Evolutionary conservation across 2,329 filamentous ascomycete species (phyloP).

Genomic region (Ampelomyces quisqualis): DNA sequence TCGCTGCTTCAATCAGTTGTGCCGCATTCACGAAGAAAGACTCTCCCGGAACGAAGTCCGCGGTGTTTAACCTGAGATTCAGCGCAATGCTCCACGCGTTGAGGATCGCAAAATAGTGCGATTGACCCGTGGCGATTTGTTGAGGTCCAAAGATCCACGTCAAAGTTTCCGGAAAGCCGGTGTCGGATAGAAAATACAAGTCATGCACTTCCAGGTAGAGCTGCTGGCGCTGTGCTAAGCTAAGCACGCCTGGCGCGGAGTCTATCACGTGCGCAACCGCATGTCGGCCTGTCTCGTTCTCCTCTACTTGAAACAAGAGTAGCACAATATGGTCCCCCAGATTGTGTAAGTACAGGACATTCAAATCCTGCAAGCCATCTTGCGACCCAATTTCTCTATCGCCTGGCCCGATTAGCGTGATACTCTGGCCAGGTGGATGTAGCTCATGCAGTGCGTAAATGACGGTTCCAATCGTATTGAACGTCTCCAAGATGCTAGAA

Average conservation of each 20-base stretch:
- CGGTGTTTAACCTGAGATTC: constrained; percentile 9
- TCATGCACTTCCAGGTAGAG: background rate
- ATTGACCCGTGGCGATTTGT: constrained; percentile 2
- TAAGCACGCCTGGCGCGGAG: constrained; percentile 3
- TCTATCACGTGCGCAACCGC: constrained; percentile 6
- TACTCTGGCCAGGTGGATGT: too few relatives aligned
- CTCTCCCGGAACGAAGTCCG: constrained; percentile 1
- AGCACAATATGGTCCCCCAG: too few relatives aligned
- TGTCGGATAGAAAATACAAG: background rate
- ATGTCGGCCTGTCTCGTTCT: too few relatives aligned
- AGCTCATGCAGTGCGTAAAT: too few relatives aligned
- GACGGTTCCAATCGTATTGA: too few relatives aligned
- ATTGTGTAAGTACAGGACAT: too few relatives aligned
- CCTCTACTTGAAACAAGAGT: too few relatives aligned
- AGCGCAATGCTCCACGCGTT: constrained; percentile 21
- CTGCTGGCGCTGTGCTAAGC: background rate
- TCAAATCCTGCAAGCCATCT: too few relatives aligned
- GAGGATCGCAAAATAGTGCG: constrained; percentile 14
- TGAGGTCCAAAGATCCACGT: constrained; percentile 3
- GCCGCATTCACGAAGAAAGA: constrained; percentile 5
- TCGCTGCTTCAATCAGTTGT: background rate
- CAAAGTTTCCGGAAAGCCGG: background rate
- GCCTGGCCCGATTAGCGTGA: too few relatives aligned
- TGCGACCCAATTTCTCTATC: too few relatives aligned
- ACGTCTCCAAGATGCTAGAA: too few relatives aligned